Evolutionary conservation across 192 early-diverging fungal genomes (phyloP), one percentile per base, ranked within the genome.

Genomic region (Umbelopsis ramanniana): DNA sequence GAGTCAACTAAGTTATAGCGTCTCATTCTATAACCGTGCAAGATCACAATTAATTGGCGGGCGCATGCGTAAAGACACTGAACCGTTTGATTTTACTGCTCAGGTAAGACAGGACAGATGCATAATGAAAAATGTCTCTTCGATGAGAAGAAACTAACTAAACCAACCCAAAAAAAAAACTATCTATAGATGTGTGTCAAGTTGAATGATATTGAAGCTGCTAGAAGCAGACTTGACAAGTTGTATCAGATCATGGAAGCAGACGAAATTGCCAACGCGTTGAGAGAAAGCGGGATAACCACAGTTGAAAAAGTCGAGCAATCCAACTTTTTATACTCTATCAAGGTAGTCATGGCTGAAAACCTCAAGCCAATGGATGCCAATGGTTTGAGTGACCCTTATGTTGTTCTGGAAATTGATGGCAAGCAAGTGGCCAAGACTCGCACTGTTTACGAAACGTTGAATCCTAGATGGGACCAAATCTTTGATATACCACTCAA

Each of bases 401-500:
- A 89, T 73, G 87, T 92, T 68, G 82, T 89, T 21, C 75, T 94
- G 38, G 83, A 88, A 55, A 74, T 88, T 53, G 69, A 78, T 50
- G 55, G 74, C 40, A 74, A 81, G 60, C 69, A 71, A 53, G 70
- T 89, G 45, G 79, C 80, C 73, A 74, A 86, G 76, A 83, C 90
- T 70, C 74, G 83, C 60, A 83, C 89, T 29, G 71, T 89, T 69
- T 89, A 86, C 66, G 88, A 88, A 40, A 90, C 91, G 3, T 79
- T 88, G 9, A 93, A 93, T 66, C 92, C 91, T n/a, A 84, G 91
- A 26, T 94, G 93, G 93, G 90, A 94, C 68, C 86, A 94, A 76
- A 82, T 86, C 26, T 92, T 92, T 76, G 89, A 94, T 66, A 77
- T 89, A 46, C 84, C 85, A 12, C 68, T 93, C 24, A 81, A 73